phyloP scores from a whole-genome alignment of 108 stramenopile genomes.

The Bacterosira constricta region DNA sequence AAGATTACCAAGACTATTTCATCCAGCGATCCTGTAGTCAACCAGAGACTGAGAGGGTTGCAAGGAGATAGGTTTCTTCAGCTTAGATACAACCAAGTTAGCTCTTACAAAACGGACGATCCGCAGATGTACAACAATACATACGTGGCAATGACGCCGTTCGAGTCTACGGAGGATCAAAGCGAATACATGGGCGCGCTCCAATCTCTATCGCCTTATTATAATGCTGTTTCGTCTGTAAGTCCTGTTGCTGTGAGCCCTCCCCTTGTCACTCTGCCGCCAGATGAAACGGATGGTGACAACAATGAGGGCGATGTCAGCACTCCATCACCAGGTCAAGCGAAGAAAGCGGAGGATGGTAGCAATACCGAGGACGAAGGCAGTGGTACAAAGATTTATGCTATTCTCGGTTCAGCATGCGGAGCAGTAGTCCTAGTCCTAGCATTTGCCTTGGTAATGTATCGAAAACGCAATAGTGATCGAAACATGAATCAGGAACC shows the following conservation, averaged over 20 bases:
- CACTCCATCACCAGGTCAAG: background rate
- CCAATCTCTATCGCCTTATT: background rate
- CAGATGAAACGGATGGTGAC: background rate
- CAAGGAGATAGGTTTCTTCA: background rate
- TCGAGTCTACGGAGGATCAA: background rate
- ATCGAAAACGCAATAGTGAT: background rate
- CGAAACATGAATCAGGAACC: background rate
- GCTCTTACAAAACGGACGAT: constrained; percentile 1
- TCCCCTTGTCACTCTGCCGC: background rate
- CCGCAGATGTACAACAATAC: background rate
- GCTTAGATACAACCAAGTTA: background rate
- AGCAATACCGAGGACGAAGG: background rate
- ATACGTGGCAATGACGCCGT: background rate
- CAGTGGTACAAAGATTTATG: background rate
- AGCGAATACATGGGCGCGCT: background rate
- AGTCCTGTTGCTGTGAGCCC: background rate
- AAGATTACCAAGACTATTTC: background rate
- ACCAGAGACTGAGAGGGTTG: background rate
- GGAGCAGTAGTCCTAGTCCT: background rate
- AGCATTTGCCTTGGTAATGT: too few relatives aligned
- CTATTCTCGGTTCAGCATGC: background rate
- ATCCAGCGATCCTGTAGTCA: background rate
- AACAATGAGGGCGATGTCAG: too few relatives aligned
- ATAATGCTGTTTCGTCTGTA: background rate
- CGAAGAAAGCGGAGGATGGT: background rate